These are phyloP conservation scores for Epichloe baconii DNA, from an alignment of 2,329 filamentous ascomycete genomes.

Conservation along the genomic window DNA sequence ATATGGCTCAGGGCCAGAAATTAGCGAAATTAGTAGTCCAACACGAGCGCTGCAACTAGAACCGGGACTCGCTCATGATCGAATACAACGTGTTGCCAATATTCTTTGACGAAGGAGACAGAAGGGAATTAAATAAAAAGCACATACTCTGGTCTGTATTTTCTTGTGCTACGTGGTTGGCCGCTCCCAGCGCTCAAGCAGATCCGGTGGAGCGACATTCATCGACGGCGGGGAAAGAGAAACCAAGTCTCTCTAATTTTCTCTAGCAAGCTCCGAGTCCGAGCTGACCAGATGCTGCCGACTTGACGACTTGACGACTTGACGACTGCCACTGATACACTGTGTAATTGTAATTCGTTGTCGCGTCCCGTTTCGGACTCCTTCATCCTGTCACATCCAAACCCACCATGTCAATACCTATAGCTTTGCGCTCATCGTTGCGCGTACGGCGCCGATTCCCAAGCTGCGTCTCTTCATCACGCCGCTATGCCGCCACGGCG, in stretches of 20 bases:
- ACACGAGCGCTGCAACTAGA: background rate
- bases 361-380: too few relatives aligned
- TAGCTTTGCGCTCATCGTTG: background rate
- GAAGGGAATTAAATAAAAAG: background rate
- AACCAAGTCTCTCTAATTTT: too few relatives aligned
- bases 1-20: background rate
- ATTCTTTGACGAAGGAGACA: too few relatives aligned
- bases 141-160: too few relatives aligned
- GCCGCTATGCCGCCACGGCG: conserved; percentile 10
- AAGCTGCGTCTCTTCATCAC: background rate
- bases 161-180: too few relatives aligned
- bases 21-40: background rate
- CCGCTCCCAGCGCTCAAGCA: too few relatives aligned
- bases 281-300: conserved; percentile 7
- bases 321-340: too few relatives aligned
- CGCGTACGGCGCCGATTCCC: background rate
- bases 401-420: conserved; percentile 3
- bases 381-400: background rate
- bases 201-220: background rate
- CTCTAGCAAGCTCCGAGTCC: conserved; percentile 10
- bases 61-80: too few relatives aligned
- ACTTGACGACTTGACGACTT: background rate
- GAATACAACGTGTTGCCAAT: too few relatives aligned
- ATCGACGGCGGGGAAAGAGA: background rate
- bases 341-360: too few relatives aligned